These are phyloP conservation scores for Sporopachydermia quercuum DNA, from an alignment of 805 yeast species.

Conservation along the genomic window DNA sequence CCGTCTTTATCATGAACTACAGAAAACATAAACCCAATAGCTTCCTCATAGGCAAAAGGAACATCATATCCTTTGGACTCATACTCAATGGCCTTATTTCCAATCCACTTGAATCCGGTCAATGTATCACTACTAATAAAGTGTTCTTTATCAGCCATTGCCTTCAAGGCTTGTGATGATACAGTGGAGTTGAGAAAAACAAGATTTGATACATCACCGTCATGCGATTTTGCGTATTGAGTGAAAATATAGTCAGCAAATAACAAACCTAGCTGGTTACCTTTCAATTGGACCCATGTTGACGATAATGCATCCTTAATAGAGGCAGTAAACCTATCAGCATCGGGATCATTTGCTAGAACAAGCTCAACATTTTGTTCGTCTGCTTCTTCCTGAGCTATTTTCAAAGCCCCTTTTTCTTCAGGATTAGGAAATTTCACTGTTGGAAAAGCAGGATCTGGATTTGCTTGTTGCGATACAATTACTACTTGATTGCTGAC, in stretches of 20 bases:
- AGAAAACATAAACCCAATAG: slow-evolving; percentile 86
- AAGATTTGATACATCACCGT: slow-evolving; percentile 20
- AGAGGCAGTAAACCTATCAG: slow-evolving; percentile 84
- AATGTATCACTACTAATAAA: slow-evolving; percentile 66
- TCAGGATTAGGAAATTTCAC: slow-evolving; percentile 93
- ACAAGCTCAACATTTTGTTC: slow-evolving; percentile 35
- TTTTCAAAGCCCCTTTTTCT: slow-evolving; percentile 76
- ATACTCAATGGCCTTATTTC: slow-evolving; percentile 68
- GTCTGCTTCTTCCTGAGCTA: slow-evolving; percentile 55
- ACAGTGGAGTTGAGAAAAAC: slow-evolving; percentile 80
- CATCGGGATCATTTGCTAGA: slow-evolving; percentile 92
- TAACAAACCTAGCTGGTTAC: slow-evolving; percentile 79
- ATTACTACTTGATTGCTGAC: slow-evolving; percentile 15
- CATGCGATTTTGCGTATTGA: slow-evolving; percentile 12
- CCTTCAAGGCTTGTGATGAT: slow-evolving; percentile 64
- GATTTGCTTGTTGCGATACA: slow-evolving; percentile 53
- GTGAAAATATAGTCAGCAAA: slow-evolving; percentile 56
- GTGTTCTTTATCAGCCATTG: slow-evolving; percentile 49
- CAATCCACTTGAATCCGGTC: slow-evolving; percentile 97
- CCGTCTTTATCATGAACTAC: slow-evolving; percentile 90
- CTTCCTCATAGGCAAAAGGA: slow-evolving; percentile 91
- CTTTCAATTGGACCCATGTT: slow-evolving; percentile 69
- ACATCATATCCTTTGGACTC: slow-evolving; percentile 50
- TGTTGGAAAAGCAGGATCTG: slow-evolving; percentile 79
- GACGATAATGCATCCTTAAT: slow-evolving; percentile 26